Evolutionary conservation across 345 rosid genomes (phyloP).

Genomic region (Firmiana major): DNA sequence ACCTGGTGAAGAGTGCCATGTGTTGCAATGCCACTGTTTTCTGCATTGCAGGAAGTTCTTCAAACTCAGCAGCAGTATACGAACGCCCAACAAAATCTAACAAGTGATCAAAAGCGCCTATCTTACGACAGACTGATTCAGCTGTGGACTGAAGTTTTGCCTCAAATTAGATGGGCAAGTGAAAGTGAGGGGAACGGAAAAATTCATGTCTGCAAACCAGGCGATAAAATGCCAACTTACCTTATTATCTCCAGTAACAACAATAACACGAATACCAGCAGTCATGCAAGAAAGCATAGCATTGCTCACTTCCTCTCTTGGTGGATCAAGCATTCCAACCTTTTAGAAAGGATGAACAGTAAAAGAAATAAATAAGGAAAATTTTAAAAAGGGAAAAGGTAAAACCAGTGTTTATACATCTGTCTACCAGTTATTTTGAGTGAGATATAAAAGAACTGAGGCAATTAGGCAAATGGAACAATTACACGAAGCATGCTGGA

Average conservation of each 20-base stretch:
- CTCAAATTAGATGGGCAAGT: constrained; percentile 31
- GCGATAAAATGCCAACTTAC: constrained; percentile 30
- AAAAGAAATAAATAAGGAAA: not conserved
- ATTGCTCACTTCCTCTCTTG: constrained; percentile 90
- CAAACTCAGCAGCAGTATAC: constrained; percentile 94
- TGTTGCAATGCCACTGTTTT: constrained; percentile 79
- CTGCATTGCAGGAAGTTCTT: constrained; percentile 87
- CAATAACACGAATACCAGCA: constrained; percentile 99
- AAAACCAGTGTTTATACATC: not conserved
- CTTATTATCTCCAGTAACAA: constrained; percentile 99
- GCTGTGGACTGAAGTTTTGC: constrained; percentile 77
- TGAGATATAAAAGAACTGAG: not conserved
- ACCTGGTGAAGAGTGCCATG: constrained; percentile 93
- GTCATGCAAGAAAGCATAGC: constrained; percentile 97
- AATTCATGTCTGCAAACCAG: constrained; percentile 3
- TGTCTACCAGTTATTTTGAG: not conserved
- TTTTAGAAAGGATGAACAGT: constrained; percentile 22
- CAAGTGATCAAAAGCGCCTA: constrained; percentile 91
- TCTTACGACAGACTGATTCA: constrained; percentile 89
- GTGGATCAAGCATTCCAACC: constrained; percentile 99
- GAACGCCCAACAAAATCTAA: constrained; percentile 76
- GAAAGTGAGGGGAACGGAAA: constrained; percentile 7
- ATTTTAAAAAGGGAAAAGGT: not conserved
- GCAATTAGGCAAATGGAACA: not conserved
- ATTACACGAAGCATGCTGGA: not conserved